Evolutionary conservation across 2,329 filamentous ascomycete genomes (phyloP).

Genomic region (Neurospora sp.): DNA sequence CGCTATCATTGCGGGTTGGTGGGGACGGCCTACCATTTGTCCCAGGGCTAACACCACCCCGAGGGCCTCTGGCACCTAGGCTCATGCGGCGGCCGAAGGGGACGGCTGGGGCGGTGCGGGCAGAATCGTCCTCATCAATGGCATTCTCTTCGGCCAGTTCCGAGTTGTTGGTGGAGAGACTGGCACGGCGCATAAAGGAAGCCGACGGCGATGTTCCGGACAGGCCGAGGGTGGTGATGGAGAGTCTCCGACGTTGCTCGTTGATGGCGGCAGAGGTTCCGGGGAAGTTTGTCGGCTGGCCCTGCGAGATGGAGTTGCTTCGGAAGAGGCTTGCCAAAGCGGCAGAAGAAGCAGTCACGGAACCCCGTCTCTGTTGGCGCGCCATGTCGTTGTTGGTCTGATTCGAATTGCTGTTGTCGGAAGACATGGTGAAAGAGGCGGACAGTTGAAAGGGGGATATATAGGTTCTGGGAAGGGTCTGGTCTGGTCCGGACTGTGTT

Average conservation of each 20-base stretch:
- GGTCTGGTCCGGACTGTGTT: conserved; percentile 4
- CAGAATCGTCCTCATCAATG: conserved; percentile 57
- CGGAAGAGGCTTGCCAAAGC: conserved; percentile 51
- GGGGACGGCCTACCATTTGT: conserved; percentile 49
- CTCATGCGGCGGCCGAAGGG: conserved; percentile 81
- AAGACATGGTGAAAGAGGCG: conserved; percentile 20
- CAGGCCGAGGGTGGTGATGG: conserved; percentile 65
- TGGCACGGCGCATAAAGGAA: conserved; percentile 46
- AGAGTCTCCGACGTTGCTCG: conserved; percentile 57
- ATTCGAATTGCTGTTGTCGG: conserved; percentile 18
- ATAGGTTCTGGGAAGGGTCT: conserved; percentile 6
- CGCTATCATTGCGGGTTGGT: conserved; percentile 21
- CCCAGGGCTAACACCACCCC: conserved; percentile 55
- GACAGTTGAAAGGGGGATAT: neutral
- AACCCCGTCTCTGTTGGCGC: conserved; percentile 31
- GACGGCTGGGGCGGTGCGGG: conserved; percentile 54
- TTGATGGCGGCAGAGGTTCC: conserved; percentile 36
- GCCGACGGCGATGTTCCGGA: conserved; percentile 57
- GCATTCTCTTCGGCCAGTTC: conserved; percentile 63
- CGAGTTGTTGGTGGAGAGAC: conserved; percentile 56
- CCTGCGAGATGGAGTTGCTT: conserved; percentile 40
- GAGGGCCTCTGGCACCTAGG: conserved; percentile 70
- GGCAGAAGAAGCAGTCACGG: conserved; percentile 40
- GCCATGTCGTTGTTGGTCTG: conserved; percentile 21
- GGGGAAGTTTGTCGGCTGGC: conserved; percentile 34